A percentile compares a stretch with the other conserved stretches of the same genome.
Evolutionary conservation across 305 asterid species (phyloP).

Genomic region (Fraxinus floribunda): DNA sequence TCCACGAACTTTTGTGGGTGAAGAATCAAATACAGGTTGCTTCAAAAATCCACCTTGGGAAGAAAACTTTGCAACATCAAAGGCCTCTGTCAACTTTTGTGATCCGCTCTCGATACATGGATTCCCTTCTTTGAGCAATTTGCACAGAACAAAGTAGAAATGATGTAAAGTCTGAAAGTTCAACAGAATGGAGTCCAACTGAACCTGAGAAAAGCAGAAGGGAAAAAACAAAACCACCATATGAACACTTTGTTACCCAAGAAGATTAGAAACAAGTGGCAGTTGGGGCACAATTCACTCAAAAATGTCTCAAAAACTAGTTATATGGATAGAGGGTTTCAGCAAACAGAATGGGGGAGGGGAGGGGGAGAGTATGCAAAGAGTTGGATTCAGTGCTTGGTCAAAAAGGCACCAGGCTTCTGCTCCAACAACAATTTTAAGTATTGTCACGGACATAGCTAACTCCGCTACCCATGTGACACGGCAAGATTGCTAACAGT

Average conservation of each 20-base stretch:
- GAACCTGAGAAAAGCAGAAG: slow-evolving; percentile 59
- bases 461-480: not conserved
- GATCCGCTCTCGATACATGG: slow-evolving; percentile 34
- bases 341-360: slow-evolving; percentile 7
- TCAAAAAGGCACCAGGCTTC: slow-evolving; percentile 22
- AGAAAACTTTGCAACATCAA: slow-evolving; percentile 47
- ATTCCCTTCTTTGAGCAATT: slow-evolving; percentile 84
- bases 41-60: slow-evolving; percentile 84
- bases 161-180: slow-evolving; percentile 84
- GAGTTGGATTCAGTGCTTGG: slow-evolving; percentile 11
- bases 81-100: slow-evolving; percentile 40
- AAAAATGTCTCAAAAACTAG: slow-evolving; percentile 7
- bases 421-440: slow-evolving; percentile 3
- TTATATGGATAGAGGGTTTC: not conserved
- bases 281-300: slow-evolving; percentile 3
- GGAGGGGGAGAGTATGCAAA: not conserved
- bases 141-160: slow-evolving; percentile 86
- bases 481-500: not conserved
- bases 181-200: slow-evolving; percentile 67
- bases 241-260: slow-evolving; percentile 23
- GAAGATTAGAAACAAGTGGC: slow-evolving; percentile 21
- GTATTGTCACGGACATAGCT: not conserved
- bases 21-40: slow-evolving; percentile 57
- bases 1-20: slow-evolving; percentile 35
- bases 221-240: slow-evolving; percentile 9